Percentiles rank a stretch among this genome's conserved stretches.
Evolutionary conservation across 1,139 yeast species (phyloP).

Genomic region (Nakaseomyces sp.): DNA sequence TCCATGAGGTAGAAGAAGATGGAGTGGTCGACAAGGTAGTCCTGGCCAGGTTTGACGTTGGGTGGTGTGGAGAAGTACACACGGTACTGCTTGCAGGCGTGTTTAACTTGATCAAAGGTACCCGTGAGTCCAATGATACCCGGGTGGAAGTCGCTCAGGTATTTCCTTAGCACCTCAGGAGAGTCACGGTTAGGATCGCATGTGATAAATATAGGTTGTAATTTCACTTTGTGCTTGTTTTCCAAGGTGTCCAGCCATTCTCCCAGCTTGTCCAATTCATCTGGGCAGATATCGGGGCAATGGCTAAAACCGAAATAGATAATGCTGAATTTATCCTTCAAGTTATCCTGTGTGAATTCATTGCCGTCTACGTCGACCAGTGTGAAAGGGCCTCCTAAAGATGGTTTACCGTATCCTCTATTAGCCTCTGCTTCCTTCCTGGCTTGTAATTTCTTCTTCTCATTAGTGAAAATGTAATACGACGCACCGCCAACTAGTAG

Average conservation of each 20-base stretch:
- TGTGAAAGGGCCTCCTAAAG: conserved; percentile 83
- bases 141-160: conserved; percentile 81
- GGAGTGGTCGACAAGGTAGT: conserved; percentile 93
- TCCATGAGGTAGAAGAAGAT: conserved; percentile 96
- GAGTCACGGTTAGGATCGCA: conserved; percentile 96
- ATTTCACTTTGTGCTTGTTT: conserved; percentile 43
- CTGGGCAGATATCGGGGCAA: conserved; percentile 98
- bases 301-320: conserved; percentile 95
- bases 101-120: conserved; percentile 72
- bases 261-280: conserved; percentile 88
- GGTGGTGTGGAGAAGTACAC: conserved; percentile 97
- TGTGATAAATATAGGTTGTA: conserved; percentile 85
- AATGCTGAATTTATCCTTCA: conserved; percentile 70
- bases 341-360: conserved; percentile 64
- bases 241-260: conserved; percentile 62
- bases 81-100: conserved; percentile 77
- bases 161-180: conserved; percentile 74
- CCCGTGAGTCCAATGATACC: conserved; percentile 90
- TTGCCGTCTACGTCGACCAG: conserved; percentile 64
- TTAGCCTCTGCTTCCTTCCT: conserved; percentile 78
- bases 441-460: conserved; percentile 57
- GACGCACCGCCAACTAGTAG: conserved; percentile 58
- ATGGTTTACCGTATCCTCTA: conserved; percentile 83
- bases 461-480: conserved; percentile 58
- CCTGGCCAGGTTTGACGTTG: conserved; percentile 88